Evolutionary conservation across 176 grass and related monocot genomes (phyloP).

Genomic region (Carex pumila): DNA sequence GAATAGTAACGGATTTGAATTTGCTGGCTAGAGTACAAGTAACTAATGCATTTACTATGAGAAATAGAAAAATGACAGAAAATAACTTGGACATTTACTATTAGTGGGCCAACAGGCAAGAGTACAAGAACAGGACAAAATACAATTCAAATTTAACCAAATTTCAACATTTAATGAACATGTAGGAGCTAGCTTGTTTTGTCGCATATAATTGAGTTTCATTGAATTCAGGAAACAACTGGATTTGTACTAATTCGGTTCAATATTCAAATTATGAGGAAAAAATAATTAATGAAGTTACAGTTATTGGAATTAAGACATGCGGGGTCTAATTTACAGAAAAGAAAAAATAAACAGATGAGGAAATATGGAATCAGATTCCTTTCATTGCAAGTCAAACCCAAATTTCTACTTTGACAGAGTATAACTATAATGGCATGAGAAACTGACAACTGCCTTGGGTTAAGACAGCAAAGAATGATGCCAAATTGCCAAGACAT

Average conservation of each 20-base stretch:
- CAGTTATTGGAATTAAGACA: not conserved
- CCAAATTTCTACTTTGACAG: not conserved
- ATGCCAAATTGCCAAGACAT: not conserved
- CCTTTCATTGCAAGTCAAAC: not conserved
- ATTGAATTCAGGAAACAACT: not conserved
- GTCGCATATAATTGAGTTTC: not conserved
- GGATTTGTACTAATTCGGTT: not conserved
- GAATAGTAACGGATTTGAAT: no score
- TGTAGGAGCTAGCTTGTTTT: not conserved
- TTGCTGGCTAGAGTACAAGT: no score
- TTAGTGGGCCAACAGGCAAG: not conserved
- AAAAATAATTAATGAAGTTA: not conserved
- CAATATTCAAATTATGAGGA: not conserved
- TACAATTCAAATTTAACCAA: not conserved
- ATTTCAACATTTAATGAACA: conserved; percentile 1
- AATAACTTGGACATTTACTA: not conserved
- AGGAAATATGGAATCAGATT: not conserved
- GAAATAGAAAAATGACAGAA: not conserved
- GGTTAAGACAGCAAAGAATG: conserved; percentile 9
- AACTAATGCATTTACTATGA: no score
- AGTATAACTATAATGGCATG: not conserved
- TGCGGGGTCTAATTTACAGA: not conserved
- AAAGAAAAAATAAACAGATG: not conserved
- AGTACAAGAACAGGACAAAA: not conserved
- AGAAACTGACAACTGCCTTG: not conserved